Evolutionary conservation across 208 protist genomes (phyloP).

Genomic region (Tritrichomonas musculus): DNA sequence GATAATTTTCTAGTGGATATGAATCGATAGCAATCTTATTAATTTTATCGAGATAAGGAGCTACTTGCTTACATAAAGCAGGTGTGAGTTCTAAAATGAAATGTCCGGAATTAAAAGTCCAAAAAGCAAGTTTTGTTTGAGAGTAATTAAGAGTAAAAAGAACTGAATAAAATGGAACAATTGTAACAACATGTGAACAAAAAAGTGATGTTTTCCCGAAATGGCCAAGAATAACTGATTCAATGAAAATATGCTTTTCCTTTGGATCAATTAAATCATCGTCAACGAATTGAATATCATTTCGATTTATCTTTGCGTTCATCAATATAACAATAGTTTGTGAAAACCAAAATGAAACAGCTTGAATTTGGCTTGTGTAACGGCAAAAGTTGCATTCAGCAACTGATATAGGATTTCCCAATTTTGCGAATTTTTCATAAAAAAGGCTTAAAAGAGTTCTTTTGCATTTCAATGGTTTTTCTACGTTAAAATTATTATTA

Average conservation of each 20-base stretch:
- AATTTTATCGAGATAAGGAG: background rate
- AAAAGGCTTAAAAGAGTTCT: background rate
- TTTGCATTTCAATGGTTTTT: too few species aligned
- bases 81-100: background rate
- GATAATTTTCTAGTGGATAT: background rate
- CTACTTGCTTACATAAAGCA: background rate
- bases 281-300: background rate
- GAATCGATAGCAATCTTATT: background rate
- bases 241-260: background rate
- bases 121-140: background rate
- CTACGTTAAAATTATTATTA: background rate
- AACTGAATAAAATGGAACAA: background rate
- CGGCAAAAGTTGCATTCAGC: background rate
- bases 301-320: background rate
- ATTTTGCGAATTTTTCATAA: background rate
- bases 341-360: background rate
- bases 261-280: background rate
- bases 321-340: background rate
- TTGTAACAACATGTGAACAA: background rate
- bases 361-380: background rate
- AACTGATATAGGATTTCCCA: background rate
- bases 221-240: background rate
- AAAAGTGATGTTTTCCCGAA: background rate
- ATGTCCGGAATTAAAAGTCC: constrained; percentile 14
- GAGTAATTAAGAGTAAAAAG: background rate